Conservation (phyloP, 108 stramenopile genomes). For the Phaeodactylum tricornutum region DNA sequence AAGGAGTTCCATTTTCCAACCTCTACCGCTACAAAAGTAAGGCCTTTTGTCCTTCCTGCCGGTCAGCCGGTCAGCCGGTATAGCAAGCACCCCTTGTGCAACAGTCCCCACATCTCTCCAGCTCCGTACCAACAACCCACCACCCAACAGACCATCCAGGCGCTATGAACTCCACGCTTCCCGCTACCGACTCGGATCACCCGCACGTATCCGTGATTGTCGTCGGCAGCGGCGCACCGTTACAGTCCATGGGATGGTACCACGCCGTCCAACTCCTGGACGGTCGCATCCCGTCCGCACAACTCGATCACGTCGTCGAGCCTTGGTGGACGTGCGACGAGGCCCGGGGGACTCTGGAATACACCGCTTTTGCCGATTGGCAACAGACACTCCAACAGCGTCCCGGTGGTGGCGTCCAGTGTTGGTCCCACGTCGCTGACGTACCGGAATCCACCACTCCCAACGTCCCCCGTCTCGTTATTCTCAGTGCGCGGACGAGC, state of each 20-base stretch:
- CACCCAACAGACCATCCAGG: no score
- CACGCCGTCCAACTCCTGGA: slow-evolving; percentile 71
- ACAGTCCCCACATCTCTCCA: no score
- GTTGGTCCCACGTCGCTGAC: slow-evolving; percentile 27
- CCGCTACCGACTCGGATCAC: no score
- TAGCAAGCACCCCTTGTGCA: no score
- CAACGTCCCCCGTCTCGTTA: slow-evolving; percentile 15
- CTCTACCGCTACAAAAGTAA: no score
- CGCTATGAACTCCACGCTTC: no score
- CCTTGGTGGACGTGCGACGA: slow-evolving; percentile 50
- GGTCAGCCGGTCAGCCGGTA: no score
- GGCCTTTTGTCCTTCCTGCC: no score
- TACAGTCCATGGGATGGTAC: slow-evolving; percentile 79
- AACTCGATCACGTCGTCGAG: slow-evolving; percentile 45
- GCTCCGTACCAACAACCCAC: no score
- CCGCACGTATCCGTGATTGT: slow-evolving; percentile 38
- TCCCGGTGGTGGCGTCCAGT: slow-evolving; percentile 18
- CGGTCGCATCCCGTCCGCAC: slow-evolving; percentile 18
- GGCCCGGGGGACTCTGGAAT: slow-evolving; percentile 22
- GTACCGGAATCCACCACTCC: slow-evolving; percentile 26
- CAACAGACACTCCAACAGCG: slow-evolving; percentile 19
- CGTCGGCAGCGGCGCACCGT: slow-evolving; percentile 52
- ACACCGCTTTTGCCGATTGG: slow-evolving; percentile 26
- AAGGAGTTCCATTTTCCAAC: no score
- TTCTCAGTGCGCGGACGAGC: slow-evolving; percentile 58